phyloP scores from a whole-genome alignment of 225 moss, liverwort and hornwort species.

The Marchantia polymorpha region DNA sequence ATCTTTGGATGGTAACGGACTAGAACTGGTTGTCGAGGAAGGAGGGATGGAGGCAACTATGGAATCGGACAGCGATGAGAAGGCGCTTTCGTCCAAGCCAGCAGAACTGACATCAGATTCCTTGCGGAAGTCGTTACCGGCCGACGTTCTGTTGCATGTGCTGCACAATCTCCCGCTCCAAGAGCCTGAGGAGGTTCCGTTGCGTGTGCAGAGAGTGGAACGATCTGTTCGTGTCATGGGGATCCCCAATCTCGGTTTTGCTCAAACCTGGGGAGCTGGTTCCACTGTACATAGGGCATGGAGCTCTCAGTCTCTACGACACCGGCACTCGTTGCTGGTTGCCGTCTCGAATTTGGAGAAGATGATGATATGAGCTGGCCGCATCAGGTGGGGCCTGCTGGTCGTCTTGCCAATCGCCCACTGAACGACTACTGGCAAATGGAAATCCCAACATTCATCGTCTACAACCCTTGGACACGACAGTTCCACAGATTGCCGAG shows the following conservation, averaged over 20 bases:
- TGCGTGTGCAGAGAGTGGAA: slow-evolving; percentile 7
- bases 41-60: background rate
- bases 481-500: background rate
- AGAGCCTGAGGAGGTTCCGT: slow-evolving; percentile 9
- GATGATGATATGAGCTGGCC: background rate
- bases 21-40: too few relatives aligned
- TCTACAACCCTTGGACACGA: background rate
- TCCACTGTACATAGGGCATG: background rate
- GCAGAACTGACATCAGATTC: background rate
- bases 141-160: background rate
- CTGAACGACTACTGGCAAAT: too few relatives aligned
- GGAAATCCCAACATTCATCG: background rate
- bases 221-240: background rate
- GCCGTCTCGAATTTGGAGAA: background rate
- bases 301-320: background rate
- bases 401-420: too few relatives aligned
- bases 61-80: too few relatives aligned
- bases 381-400: too few relatives aligned
- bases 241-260: background rate
- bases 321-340: background rate
- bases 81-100: too few relatives aligned
- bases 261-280: slow-evolving; percentile 8
- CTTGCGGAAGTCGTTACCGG: background rate
- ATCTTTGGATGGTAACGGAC: too few relatives aligned
- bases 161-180: background rate